Evolutionary conservation across 495 filamentous ascomycete species (phyloP), one percentile per base, ranked within the genome.

Genomic region (Xylaria venustula): DNA sequence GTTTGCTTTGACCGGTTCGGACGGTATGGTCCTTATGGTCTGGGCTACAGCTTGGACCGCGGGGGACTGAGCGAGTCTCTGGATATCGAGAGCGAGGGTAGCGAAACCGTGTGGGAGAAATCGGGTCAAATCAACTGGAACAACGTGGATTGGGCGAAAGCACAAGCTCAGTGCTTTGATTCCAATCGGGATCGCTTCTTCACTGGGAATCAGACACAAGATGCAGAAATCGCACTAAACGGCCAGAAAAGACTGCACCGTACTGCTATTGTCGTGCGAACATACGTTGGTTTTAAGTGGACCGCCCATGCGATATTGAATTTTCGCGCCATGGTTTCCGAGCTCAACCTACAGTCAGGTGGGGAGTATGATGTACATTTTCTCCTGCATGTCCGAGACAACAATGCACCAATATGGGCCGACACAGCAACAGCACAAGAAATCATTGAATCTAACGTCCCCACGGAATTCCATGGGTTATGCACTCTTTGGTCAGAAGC

Each of bases 1-100:
- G 79, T 97, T 46, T 98, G 94, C 74, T 98, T 97, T 72, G 94
- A 98, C 61, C 83, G 94, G 1, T 97, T 90, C 73, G 92, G 94
- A 28, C 84, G 93, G 52, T 81, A 95, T 20, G 95, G 94, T 0
- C 88, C 93, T 1, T 98, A 98, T 67, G 94, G 94, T 0, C 80
- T 90, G 36, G 94, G 94, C 37, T 98, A 98, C 68, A 83, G 81
- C 32, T 75, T 80, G 20, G 83, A 84, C 50, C 83, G 83, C 69
- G 94, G 94, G 3, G 94, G 94, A 14, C 82, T 84, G 12, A 90
- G 90, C 9, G 75, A 89, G 28, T 92, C 90, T 22, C 68, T 92
- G 61, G 85, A 92, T 57, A 92, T 89, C 8, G 89, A 96, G 62
- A 80, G 79, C 7, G 88, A 88, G 60, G 89, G 87, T 2, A 83